These are phyloP conservation scores for Metschnikowia henanensis DNA, from an alignment of 805 yeast species.

Conservation along the genomic window DNA sequence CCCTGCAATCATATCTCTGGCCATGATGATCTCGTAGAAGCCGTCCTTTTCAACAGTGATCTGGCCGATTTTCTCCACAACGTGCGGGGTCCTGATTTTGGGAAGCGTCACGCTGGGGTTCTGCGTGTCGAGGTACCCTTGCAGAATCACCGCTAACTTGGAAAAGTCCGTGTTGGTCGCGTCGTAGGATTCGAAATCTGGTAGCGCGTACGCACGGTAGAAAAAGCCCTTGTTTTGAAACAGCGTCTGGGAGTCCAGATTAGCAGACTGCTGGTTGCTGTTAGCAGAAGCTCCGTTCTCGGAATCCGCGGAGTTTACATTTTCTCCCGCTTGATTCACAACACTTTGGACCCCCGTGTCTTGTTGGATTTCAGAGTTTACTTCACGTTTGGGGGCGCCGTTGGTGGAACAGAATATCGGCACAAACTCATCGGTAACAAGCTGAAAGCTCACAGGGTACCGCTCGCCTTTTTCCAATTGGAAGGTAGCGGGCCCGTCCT, in stretches of 20 bases:
- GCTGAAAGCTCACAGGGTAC: neutral
- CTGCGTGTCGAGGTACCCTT: neutral
- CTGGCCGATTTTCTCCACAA: neutral
- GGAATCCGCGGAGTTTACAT: neutral
- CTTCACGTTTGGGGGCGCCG: neutral
- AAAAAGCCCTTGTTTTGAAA: neutral
- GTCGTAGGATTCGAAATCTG: neutral
- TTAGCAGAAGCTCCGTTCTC: neutral
- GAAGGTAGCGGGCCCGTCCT: neutral
- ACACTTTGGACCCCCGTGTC: neutral
- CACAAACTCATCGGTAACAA: neutral
- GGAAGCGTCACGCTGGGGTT: neutral
- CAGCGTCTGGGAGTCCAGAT: neutral
- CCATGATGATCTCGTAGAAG: neutral
- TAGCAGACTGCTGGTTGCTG: too few relatives aligned
- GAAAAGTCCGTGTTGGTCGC: neutral
- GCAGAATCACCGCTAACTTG: neutral
- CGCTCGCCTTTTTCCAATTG: neutral
- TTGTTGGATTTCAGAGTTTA: neutral
- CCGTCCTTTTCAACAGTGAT: neutral
- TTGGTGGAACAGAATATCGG: neutral
- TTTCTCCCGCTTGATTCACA: neutral
- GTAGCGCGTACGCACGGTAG: neutral
- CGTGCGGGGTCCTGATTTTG: neutral
- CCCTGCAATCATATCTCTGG: neutral